Evolutionary conservation across 2,329 filamentous ascomycete genomes (phyloP), one percentile per base, ranked within the genome.

Genomic region (Epichloe brachyelytri): DNA sequence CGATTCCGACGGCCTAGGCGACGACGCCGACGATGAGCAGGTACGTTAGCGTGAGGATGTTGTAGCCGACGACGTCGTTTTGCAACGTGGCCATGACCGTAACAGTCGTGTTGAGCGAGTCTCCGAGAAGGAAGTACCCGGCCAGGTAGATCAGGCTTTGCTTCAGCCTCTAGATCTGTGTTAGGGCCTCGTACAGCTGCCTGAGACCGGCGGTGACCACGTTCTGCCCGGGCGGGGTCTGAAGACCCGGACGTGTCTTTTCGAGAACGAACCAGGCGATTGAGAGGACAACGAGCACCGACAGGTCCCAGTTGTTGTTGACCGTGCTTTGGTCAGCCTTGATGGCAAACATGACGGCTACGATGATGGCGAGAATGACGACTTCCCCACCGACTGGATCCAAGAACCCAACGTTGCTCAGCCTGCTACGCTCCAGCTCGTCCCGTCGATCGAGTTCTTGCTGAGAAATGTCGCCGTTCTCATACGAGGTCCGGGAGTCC

Each of bases 71-170:
- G 4, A 85, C 74, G 37, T 71, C 71, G 56, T 85, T 85, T 59
- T 86, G 83, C 5, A 85, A 64, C 0, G 80, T 85, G 0, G 68
- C 72, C 34, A 86, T 79, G 20, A 86, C 80, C 0, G 83, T 85
- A 5, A 85, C 79, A 0, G 82, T 84, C 0, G 83, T 86, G 62
- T 85, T 85, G 37, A 85, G 69, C 1, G 78, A 81, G 63, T 86
- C 83, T n/a, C 80, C 82, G 0, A 86, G 73, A 2, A 86, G 68
- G 60, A 86, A 85, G 59, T 84, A 86, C 3, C 77, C 80, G 41
- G 80, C 72, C 0, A 86, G 72, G 61, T 85, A 86, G 17, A 83
- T 68, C 30, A 85, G 62, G 55, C 76, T 82, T 65, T 86, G 83
- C 60, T 78, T 81, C n/a, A n/a, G n/a, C n/a, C n/a, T n/a, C n/a